Conservation (phyloP, 1,139 yeast genomes). For the Yamadazyma dendronema region DNA sequence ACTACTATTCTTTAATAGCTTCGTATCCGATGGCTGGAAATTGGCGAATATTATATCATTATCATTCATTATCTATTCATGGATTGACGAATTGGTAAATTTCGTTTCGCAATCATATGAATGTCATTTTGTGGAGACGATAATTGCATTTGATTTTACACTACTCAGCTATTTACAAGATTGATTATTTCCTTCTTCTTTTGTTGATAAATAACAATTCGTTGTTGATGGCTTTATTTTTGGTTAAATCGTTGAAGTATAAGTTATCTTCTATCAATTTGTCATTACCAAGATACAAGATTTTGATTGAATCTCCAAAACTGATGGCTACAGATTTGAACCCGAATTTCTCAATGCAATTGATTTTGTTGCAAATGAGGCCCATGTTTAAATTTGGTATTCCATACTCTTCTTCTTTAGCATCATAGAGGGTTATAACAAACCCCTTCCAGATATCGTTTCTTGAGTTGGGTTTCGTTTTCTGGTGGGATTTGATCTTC, state of each 20-base stretch:
- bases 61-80: conserved; percentile 6
- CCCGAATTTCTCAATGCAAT: conserved; percentile 60
- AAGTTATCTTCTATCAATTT: conserved; percentile 43
- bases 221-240: conserved; percentile 18
- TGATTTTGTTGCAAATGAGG: conserved; percentile 40
- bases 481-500: too few species aligned
- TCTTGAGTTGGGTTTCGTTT: too few species aligned
- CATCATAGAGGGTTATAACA: conserved; percentile 62
- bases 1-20: conserved; percentile 11
- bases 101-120: conserved; percentile 14
- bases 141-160: not conserved
- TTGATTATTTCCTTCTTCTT: conserved; percentile 29
- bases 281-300: conserved; percentile 68
- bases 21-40: conserved; percentile 17
- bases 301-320: conserved; percentile 69
- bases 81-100: conserved; percentile 5
- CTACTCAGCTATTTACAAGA: not conserved
- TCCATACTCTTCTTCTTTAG: conserved; percentile 57
- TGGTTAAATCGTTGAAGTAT: conserved; percentile 30
- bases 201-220: conserved; percentile 51
- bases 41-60: conserved; percentile 15
- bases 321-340: conserved; percentile 73
- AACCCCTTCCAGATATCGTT: conserved; percentile 74
- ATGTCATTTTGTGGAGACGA: conserved; percentile 6
- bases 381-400: conserved; percentile 42